Conservation (phyloP, 2,329 filamentous ascomycete species). For the Pseudopithomyces chartarum region DNA sequence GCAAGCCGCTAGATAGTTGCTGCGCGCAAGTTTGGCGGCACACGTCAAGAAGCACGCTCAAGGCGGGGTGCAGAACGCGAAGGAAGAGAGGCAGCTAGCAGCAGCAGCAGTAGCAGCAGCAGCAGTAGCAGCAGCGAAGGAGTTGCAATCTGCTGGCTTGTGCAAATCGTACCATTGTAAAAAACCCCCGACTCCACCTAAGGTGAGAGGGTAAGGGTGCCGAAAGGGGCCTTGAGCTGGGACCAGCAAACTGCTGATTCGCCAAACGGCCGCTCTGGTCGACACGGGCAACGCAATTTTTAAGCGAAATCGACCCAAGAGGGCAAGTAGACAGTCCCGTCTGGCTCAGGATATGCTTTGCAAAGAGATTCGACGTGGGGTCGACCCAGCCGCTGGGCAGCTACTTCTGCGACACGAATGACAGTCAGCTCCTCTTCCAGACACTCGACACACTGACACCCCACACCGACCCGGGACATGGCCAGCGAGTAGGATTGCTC, state of each 20-base stretch:
- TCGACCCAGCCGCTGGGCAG: background rate
- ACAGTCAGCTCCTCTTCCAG: background rate
- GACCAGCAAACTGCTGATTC: background rate
- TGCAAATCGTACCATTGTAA: slow-evolving; percentile 7
- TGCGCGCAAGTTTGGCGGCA: background rate
- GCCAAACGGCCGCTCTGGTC: background rate
- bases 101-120: too few relatives aligned
- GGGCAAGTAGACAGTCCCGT: background rate
- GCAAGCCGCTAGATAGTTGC: background rate
- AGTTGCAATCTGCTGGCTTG: slow-evolving; percentile 1
- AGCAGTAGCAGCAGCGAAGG: slow-evolving; percentile 1
- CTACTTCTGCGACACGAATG: background rate
- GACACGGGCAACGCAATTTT: background rate
- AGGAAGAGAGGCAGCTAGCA: background rate
- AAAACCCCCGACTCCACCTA: background rate
- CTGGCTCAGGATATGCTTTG: background rate
- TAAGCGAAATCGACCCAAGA: background rate
- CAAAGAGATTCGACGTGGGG: background rate
- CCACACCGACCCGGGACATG: background rate
- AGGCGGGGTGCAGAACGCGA: background rate
- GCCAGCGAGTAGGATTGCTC: background rate
- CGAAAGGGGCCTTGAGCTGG: slow-evolving; percentile 5
- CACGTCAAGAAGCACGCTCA: background rate
- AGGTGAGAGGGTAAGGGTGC: background rate
- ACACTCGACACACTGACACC: background rate